Percentiles rank a stretch among this genome's conserved stretches.
Evolutionary conservation across 2,329 filamentous ascomycete species (phyloP).

Genomic region (Emmonsia crescens): DNA sequence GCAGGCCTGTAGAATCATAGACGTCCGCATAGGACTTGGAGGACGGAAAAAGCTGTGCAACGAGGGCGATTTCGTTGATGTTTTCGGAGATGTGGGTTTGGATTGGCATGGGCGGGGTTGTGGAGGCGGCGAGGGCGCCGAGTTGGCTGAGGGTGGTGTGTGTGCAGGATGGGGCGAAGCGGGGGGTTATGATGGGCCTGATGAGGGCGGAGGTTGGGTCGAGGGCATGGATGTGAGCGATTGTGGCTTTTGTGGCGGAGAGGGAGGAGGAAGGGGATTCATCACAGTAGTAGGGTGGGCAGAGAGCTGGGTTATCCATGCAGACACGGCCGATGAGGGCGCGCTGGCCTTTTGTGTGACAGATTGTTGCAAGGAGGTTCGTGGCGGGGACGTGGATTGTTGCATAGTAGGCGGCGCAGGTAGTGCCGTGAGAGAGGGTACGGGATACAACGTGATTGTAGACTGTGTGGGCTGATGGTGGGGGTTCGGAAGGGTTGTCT

Average conservation of each 20-base stretch:
- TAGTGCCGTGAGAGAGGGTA: conserved; percentile 83
- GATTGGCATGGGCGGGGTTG: conserved; percentile 48
- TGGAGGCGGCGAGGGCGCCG: conserved; percentile 52
- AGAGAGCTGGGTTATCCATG: conserved; percentile 63
- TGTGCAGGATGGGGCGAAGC: conserved; percentile 49
- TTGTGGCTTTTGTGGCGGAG: conserved; percentile 45
- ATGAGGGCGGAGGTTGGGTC: conserved; percentile 57
- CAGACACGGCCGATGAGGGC: conserved; percentile 90
- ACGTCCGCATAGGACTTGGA: conserved; percentile 58
- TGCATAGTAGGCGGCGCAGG: conserved; percentile 88
- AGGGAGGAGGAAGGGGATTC: conserved; percentile 50
- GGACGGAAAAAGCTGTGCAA: conserved; percentile 57
- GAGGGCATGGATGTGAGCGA: conserved; percentile 54
- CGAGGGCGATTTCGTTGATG: conserved; percentile 58
- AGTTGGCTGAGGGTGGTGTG: conserved; percentile 49
- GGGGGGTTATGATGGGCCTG: conserved; percentile 66
- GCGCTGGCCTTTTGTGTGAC: conserved; percentile 67
- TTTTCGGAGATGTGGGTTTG: conserved; percentile 94
- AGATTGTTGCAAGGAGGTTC: conserved; percentile 81
- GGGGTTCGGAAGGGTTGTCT: conserved; percentile 15
- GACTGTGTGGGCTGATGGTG: conserved; percentile 35
- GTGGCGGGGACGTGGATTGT: conserved; percentile 79
- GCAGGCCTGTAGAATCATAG: conserved; percentile 62
- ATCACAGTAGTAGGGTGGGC: conserved; percentile 72
- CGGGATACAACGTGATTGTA: conserved; percentile 70